Conservation (phyloP, 306 rosid species). For the Cyclanthera cordifolia region DNA sequence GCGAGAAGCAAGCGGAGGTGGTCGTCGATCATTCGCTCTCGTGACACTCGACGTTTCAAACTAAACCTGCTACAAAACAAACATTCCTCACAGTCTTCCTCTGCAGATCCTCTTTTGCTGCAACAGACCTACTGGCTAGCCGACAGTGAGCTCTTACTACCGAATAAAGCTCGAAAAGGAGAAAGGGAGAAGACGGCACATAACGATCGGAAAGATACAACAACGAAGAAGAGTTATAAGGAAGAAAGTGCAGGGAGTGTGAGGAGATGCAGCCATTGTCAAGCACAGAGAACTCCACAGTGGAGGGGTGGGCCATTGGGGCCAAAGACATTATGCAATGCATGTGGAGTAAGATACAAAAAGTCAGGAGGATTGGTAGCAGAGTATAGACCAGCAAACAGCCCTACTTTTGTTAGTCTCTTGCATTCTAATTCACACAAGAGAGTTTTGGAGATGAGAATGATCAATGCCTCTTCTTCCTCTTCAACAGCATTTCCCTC, state of each 20-base stretch:
- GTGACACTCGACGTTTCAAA: conserved; percentile 24
- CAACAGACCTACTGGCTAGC: conserved; percentile 55
- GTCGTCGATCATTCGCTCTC: conserved; percentile 23
- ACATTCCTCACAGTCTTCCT: background rate
- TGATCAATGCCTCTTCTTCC: conserved; percentile 17
- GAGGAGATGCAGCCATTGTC: conserved; percentile 54
- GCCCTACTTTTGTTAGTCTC: conserved; percentile 54
- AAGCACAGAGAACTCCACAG: conserved; percentile 60
- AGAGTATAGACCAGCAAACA: conserved; percentile 63
- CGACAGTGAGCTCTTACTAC: conserved; percentile 41
- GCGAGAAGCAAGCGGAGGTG: conserved; percentile 73
- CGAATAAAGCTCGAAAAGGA: conserved; percentile 22
- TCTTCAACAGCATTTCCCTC: conserved; percentile 19
- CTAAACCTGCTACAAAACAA: conserved; percentile 24
- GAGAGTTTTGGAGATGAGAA: conserved; percentile 74
- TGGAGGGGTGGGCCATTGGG: conserved; percentile 76
- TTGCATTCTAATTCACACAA: conserved; percentile 67
- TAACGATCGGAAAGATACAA: background rate
- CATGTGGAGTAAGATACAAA: conserved; percentile 66
- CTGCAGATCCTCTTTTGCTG: conserved; percentile 32
- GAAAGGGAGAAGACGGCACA: background rate
- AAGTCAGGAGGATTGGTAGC: conserved; percentile 57
- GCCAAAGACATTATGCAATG: conserved; percentile 62
- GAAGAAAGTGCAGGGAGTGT: conserved; percentile 17
- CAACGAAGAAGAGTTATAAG: background rate